Base-by-base conservation (phyloP, 139 green algal species). In the Micractinium conductrix region DNA sequence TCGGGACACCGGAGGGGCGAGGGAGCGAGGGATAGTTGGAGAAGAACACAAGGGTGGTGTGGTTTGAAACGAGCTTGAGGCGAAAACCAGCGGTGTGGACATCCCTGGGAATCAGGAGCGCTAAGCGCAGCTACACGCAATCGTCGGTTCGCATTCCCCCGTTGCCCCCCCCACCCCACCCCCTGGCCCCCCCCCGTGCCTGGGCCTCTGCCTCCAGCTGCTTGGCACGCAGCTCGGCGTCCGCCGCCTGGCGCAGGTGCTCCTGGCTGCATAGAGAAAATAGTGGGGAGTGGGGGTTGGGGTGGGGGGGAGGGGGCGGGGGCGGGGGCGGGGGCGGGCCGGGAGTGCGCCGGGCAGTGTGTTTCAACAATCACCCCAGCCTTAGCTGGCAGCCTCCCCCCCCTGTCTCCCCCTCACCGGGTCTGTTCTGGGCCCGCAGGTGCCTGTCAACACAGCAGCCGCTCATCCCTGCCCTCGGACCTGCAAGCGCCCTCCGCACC, bases 181-280 rank as follows among this genome's bases (percentile, higher is more conserved):
- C 35, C 65, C 35, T 14, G 30, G 7, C 33, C 65, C 35, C 40
- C 42, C 9, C 10, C 40, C 40, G 43, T 16, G 37, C 78, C 78
- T 72, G 53, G 0, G 70, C 78, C 85, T 86, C 19, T 14, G 74
- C 37, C 53, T 86, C 69, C 53, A 85, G 33, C 70, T 35, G n/a
- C 53, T 70, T 74, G 40, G 68, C 79, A 8, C 33, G 9, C 17
- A 33, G 4, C 58, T 89, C 85, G 9, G 79, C 79, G 22, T 79
- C 79, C 7, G 78, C 85, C 30, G 85, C 85, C 69, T 89, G 71
- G 2, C 85, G 78, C 70, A 89, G 75, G 5, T 50, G n/a, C 68
- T 80, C 53, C 78, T 89, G 85, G 26, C 85, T 85, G 85, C 78
- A 74, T 9, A 35, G 48, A 24, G 6, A 43, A 9, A 35, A 19